These are phyloP conservation scores for Penicillium odoratum DNA, from an alignment of 495 filamentous ascomycete species.

Conservation along the genomic window DNA sequence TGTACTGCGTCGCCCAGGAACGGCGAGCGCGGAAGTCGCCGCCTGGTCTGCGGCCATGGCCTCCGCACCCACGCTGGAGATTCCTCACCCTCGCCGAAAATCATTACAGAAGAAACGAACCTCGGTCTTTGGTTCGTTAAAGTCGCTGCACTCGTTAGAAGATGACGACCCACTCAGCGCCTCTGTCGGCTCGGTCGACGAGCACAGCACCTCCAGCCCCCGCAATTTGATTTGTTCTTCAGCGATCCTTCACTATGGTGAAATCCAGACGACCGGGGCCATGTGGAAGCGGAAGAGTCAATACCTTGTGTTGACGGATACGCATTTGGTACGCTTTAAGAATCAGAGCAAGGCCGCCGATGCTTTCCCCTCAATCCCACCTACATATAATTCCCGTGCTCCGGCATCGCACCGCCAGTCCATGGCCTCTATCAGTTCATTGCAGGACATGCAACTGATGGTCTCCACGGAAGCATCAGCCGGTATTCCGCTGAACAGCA, in stretches of 20 bases:
- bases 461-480: slow-evolving; percentile 47
- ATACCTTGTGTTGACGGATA: slow-evolving; percentile 87
- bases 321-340: slow-evolving; percentile 80
- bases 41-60: slow-evolving; percentile 23
- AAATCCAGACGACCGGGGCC: slow-evolving; percentile 76
- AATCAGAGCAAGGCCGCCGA: slow-evolving; percentile 70
- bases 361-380: slow-evolving; percentile 55
- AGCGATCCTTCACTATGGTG: slow-evolving; percentile 65
- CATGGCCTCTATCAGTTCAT: slow-evolving; percentile 58
- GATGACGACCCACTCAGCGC: slow-evolving; percentile 47
- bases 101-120: slow-evolving; percentile 51
- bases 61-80: slow-evolving; percentile 29
- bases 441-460: slow-evolving; percentile 59
- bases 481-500: slow-evolving; percentile 66
- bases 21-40: slow-evolving; percentile 30
- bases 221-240: slow-evolving; percentile 42
- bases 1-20: slow-evolving; percentile 34
- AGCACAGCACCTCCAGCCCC: slow-evolving; percentile 28
- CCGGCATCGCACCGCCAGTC: slow-evolving; percentile 51
- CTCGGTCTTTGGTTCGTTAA: slow-evolving; percentile 59
- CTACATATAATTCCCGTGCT: slow-evolving; percentile 39
- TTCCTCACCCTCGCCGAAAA: slow-evolving; percentile 38
- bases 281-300: slow-evolving; percentile 85
- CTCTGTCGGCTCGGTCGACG: slow-evolving; percentile 36
- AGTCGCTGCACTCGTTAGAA: slow-evolving; percentile 50